phyloP scores from a whole-genome alignment of 129 eudicot genomes.

The Lonicera japonica region DNA sequence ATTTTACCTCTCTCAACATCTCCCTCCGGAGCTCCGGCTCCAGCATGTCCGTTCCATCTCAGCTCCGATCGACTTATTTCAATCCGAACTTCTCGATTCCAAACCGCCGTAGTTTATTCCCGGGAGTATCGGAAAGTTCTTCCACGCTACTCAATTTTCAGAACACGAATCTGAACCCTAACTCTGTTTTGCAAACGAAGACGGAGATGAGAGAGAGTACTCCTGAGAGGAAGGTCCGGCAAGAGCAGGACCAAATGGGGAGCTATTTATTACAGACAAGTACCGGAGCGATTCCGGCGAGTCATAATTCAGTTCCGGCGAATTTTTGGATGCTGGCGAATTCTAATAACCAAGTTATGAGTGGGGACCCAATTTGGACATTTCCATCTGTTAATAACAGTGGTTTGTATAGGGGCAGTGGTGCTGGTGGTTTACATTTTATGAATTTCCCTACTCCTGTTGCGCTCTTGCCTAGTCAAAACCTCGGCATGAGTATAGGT shows the following conservation, averaged over 20 bases:
- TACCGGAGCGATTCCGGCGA: constrained; percentile 46
- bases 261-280: constrained; percentile 62
- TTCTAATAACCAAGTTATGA: constrained; percentile 47
- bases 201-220: constrained; percentile 44
- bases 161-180: constrained; percentile 31
- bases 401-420: constrained; percentile 68
- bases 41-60: constrained; percentile 81
- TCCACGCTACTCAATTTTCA: constrained; percentile 54
- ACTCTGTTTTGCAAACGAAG: constrained; percentile 52
- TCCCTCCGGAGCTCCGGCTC: constrained; percentile 94
- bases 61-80: constrained; percentile 60
- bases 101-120: constrained; percentile 45
- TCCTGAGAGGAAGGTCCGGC: constrained; percentile 37
- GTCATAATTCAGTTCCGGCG: constrained; percentile 66
- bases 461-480: constrained; percentile 63
- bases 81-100: constrained; percentile 67
- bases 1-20: constrained; percentile 84
- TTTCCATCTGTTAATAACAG: constrained; percentile 58
- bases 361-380: constrained; percentile 89
- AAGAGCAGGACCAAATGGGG: constrained; percentile 58
- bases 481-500: constrained; percentile 26
- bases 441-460: constrained; percentile 89
- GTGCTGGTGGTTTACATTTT: constrained; percentile 80
- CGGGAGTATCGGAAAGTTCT: constrained; percentile 41
- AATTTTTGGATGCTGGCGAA: constrained; percentile 96